Percentiles rank a stretch among this genome's conserved stretches.
Conservation (phyloP, 441 rosid genomes). For the Metrosideros polymorpha region DNA sequence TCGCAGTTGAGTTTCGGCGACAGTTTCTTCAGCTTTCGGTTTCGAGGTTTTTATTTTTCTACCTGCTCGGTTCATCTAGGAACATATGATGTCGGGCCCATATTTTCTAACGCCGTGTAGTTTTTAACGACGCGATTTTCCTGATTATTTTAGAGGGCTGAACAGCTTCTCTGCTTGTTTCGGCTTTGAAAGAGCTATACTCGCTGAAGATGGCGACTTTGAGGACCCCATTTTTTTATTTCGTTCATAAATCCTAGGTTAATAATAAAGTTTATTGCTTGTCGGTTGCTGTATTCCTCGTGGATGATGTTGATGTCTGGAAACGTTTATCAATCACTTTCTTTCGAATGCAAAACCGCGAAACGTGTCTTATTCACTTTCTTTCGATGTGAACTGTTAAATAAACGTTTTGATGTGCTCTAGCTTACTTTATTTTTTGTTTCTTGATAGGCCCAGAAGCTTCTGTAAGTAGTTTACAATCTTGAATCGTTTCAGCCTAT, state of each 20-base stretch:
- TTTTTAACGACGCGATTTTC: neutral
- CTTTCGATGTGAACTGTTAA: neutral
- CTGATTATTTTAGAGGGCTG: neutral
- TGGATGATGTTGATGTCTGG: neutral
- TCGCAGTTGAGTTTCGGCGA: neutral
- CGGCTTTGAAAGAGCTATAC: neutral
- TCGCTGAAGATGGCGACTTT: neutral
- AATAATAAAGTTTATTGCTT: neutral
- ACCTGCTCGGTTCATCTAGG: neutral
- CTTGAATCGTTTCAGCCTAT: neutral
- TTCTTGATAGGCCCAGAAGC: neutral
- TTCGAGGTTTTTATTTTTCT: neutral
- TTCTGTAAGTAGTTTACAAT: neutral
- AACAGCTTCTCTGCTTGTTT: neutral
- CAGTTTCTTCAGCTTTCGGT: neutral
- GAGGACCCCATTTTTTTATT: neutral
- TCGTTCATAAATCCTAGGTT: neutral
- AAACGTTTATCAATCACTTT: neutral
- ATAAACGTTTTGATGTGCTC: neutral
- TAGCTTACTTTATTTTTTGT: neutral
- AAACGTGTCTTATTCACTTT: neutral
- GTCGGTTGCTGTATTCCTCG: neutral
- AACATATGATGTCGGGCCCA: neutral
- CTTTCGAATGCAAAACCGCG: neutral
- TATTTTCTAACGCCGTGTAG: neutral